Percentiles rank a stretch among this genome's conserved stretches.
phyloP scores from a whole-genome alignment of 805 yeast genomes.

The Debaryomyces hansenii region DNA sequence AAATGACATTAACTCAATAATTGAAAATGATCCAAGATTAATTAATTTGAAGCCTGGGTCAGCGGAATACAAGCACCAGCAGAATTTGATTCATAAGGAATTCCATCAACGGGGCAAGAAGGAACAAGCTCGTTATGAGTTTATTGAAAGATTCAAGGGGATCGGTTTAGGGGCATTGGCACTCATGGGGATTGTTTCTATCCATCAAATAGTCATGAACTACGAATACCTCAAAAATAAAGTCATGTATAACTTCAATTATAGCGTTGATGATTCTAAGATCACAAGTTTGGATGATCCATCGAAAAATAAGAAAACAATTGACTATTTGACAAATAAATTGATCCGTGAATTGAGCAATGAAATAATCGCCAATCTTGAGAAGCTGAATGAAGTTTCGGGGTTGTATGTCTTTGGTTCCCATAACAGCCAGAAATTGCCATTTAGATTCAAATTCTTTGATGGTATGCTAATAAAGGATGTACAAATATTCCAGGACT shows the following conservation, averaged over 20 bases:
- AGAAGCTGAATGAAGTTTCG: slow-evolving; percentile 22
- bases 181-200: slow-evolving; percentile 39
- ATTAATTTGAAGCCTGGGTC: slow-evolving; percentile 26
- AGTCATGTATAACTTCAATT: slow-evolving; percentile 30
- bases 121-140: slow-evolving; percentile 33
- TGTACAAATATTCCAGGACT: slow-evolving; percentile 49
- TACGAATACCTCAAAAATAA: slow-evolving; percentile 39
- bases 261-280: slow-evolving; percentile 39
- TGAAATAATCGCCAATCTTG: slow-evolving; percentile 16
- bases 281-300: slow-evolving; percentile 34
- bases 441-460: slow-evolving; percentile 62
- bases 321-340: slow-evolving; percentile 24
- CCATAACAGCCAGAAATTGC: slow-evolving; percentile 42
- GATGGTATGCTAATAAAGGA: slow-evolving; percentile 59
- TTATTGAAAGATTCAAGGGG: slow-evolving; percentile 46
- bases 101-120: slow-evolving; percentile 24
- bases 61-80: slow-evolving; percentile 37
- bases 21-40: slow-evolving; percentile 34
- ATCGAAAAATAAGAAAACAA: slow-evolving; percentile 24
- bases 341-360: slow-evolving; percentile 23
- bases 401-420: slow-evolving; percentile 41
- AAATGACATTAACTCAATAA: slow-evolving; percentile 18
- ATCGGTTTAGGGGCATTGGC: slow-evolving; percentile 41
- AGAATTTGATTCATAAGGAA: slow-evolving; percentile 27
- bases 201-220: slow-evolving; percentile 43